Base-by-base conservation (phyloP, 768 basidiomycete species). In the Hericium rajendrae region DNA sequence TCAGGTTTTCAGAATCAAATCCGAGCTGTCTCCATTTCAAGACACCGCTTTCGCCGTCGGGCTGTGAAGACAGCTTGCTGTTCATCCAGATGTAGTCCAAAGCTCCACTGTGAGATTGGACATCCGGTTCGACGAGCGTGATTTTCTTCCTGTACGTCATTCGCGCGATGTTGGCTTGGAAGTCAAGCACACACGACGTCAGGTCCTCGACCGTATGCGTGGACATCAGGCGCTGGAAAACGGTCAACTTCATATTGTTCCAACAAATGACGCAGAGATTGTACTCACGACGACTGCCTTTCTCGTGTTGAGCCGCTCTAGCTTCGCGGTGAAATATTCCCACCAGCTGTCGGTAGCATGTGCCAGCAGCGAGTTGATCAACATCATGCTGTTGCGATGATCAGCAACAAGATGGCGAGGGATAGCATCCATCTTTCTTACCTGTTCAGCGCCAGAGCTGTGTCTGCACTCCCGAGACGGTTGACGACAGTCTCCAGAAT, bases 361-460 rank as follows among this genome's bases (percentile, higher is more conserved):
- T 8, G 85, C 78, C 57, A 94, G 68, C 10, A 94, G 74, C 8
- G 91, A 89, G 66, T 94, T 93, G 64, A 95, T 88, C 63, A 95
- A 73, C 83, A 88, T 91, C 82, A 95, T 84, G 60, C 91, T 91
- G 62, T 48, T 60, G 15, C 39, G 41, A 37, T 48, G 22, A 48
- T 55, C 51, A 56, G 40, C 52, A 5, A n/a, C 38, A 66, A 53
- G 59, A 58, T 52, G 64, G 58, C 38, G 48, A 38, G 40, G 53
- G 38, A 56, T 54, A 20, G 32, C 54, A 4, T 48, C 5, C 15
- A 49, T 32, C 38, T 51, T 20, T 64, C 71, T 46, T 55, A 84
- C 91, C 91, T 92, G 66, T 91, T 80, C 62, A 91, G 76, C 20
- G 84, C 86, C 85, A 91, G 91, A 28, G 82, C 88, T 20, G 87